Percentiles rank a stretch among this genome's conserved stretches.
Evolutionary conservation across 768 basidiomycete species (phyloP).

Genomic region (Mycena belliarum): DNA sequence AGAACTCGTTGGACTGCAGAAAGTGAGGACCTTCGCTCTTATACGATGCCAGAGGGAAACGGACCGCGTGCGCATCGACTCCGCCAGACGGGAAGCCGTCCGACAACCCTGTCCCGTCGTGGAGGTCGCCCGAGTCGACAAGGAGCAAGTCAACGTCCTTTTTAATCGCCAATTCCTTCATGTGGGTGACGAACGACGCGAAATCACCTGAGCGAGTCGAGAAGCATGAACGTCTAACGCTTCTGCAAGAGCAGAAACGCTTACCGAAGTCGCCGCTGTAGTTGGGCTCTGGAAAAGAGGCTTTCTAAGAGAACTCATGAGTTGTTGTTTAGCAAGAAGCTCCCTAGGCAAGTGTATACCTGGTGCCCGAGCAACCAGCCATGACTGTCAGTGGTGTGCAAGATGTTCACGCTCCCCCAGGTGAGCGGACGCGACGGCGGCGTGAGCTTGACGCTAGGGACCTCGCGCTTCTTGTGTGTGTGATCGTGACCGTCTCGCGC

Average conservation of each 20-base stretch:
- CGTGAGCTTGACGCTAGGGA: constrained; percentile 42
- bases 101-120: constrained; percentile 77
- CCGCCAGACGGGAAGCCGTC: constrained; percentile 74
- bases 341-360: no score
- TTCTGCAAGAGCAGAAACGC: no score
- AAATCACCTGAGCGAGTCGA: no score
- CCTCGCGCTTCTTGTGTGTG: constrained; percentile 33
- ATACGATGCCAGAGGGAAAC: background rate
- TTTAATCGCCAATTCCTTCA: constrained; percentile 71
- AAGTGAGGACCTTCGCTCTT: background rate
- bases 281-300: constrained; percentile 72
- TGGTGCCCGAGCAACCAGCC: constrained; percentile 57
- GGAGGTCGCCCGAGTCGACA: constrained; percentile 79
- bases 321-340: no score
- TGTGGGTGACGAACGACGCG: constrained; percentile 80
- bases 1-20: constrained; percentile 5
- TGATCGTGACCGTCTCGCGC: constrained; percentile 33
- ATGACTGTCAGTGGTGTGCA: constrained; percentile 73
- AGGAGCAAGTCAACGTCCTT: constrained; percentile 82
- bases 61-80: constrained; percentile 59
- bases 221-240: no score
- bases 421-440: constrained; percentile 55
- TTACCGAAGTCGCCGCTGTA: constrained; percentile 75
- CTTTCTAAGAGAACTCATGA: constrained; percentile 48
- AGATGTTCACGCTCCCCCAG: constrained; percentile 67